These are phyloP conservation scores for Colletotrichum neosansevieriae DNA, from an alignment of 2,329 filamentous ascomycete genomes.

Conservation along the genomic window DNA sequence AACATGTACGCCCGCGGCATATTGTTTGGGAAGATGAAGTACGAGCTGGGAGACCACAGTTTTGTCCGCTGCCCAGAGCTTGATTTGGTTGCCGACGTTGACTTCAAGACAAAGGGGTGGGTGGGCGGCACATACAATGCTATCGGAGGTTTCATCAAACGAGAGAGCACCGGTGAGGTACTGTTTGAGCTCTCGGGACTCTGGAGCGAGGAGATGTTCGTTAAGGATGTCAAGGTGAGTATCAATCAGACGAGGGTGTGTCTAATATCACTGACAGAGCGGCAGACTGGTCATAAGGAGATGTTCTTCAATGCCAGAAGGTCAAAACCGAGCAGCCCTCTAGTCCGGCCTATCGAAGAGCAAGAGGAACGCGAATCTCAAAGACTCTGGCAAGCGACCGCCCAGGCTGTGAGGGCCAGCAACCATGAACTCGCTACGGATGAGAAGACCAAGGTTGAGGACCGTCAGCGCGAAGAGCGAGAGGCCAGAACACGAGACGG, in stretches of 20 bases:
- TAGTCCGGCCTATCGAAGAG: constrained; percentile 82
- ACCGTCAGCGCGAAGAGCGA: constrained; percentile 90
- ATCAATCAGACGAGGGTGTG: not conserved
- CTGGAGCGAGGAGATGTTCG: constrained; percentile 95
- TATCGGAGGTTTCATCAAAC: constrained; percentile 91
- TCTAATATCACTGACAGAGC: not conserved
- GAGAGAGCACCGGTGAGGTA: constrained; percentile 85
- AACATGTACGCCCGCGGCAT: constrained; percentile 99
- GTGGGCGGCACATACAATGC: constrained; percentile 97
- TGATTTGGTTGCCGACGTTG: constrained; percentile 87
- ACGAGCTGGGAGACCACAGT: constrained; percentile 96
- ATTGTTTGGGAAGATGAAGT: constrained; percentile 99
- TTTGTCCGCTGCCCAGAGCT: constrained; percentile 92
- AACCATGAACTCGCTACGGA: constrained; percentile 93
- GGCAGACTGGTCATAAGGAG: constrained; percentile 87
- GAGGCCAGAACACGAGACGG: constrained; percentile 81
- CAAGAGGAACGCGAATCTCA: constrained; percentile 94
- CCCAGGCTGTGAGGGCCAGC: constrained; percentile 82
- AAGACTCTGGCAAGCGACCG: constrained; percentile 85
- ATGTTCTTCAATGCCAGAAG: constrained; percentile 88
- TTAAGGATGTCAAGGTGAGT: constrained; percentile 83
- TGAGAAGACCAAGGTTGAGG: constrained; percentile 96
- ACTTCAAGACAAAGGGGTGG: constrained; percentile 99
- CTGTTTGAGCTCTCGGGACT: constrained; percentile 93
- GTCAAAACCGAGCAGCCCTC: constrained; percentile 80